These are phyloP conservation scores for Geotrichum aggregatum DNA, from an alignment of 1,139 yeast species.

Conservation along the genomic window DNA sequence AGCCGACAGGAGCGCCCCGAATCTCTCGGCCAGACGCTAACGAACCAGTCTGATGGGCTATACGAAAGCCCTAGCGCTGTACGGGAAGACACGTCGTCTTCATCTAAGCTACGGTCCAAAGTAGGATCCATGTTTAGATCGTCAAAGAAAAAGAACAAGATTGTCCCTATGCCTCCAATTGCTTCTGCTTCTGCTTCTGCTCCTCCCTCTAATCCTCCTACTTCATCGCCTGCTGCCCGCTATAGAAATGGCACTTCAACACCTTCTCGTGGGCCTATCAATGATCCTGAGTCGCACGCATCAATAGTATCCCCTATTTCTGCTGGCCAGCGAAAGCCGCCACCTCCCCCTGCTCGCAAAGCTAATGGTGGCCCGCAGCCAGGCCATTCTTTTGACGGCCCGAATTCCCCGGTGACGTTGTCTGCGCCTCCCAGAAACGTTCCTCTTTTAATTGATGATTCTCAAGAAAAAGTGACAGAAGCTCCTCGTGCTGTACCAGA, in stretches of 20 bases:
- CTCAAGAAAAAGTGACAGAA: constrained; percentile 13
- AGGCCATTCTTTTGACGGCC: constrained; percentile 8
- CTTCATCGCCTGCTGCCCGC: background rate
- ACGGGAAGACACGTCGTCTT: constrained; percentile 20
- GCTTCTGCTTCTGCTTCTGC: constrained; percentile 7
- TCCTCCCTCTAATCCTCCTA: too few species aligned
- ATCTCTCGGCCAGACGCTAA: constrained; percentile 18
- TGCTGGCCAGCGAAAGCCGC: constrained; percentile 38
- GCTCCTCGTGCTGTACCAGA: constrained; percentile 22
- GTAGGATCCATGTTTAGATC: constrained; percentile 83
- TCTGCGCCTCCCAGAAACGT: constrained; percentile 17
- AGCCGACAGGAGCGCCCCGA: constrained; percentile 5
- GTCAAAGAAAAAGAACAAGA: constrained; percentile 42
- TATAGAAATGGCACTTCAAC: constrained; percentile 5
- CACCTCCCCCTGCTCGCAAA: constrained; percentile 75
- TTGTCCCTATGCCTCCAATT: constrained; percentile 4
- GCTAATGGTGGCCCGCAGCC: constrained; percentile 25
- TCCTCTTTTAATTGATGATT: background rate
- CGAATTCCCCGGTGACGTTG: constrained; percentile 11
- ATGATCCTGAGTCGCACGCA: constrained; percentile 1
- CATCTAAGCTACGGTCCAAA: constrained; percentile 56
- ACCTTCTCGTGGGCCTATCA: background rate
- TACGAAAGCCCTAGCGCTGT: constrained; percentile 6
- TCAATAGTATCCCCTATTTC: constrained; percentile 4
- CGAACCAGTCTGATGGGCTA: constrained; percentile 16